Percentiles rank a stretch among this genome's conserved stretches.
Evolutionary conservation across 495 filamentous ascomycete genomes (phyloP).

Genomic region (Parathielavia appendiculata): DNA sequence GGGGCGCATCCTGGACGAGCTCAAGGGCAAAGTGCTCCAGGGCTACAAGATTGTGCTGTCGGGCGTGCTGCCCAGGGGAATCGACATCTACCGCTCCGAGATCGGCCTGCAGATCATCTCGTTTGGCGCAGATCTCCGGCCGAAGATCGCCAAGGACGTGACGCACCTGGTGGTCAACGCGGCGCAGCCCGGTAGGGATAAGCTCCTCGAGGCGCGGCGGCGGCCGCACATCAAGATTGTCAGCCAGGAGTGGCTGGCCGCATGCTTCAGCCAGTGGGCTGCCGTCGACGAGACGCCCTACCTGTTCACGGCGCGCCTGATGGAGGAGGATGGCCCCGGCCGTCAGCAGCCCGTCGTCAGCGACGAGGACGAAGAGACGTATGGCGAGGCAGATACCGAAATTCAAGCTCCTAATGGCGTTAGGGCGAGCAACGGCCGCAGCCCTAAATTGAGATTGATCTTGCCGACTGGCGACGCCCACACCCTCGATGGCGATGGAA

Average conservation of each 20-base stretch:
- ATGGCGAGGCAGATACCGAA: slow-evolving; percentile 13
- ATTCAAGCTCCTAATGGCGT: slow-evolving; percentile 2
- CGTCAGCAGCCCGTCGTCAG: not conserved
- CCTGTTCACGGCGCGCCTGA: slow-evolving; percentile 50
- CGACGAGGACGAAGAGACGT: slow-evolving; percentile 16
- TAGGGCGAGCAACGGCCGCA: slow-evolving; percentile 11
- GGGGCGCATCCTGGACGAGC: slow-evolving; percentile 67
- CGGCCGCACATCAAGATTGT: slow-evolving; percentile 78
- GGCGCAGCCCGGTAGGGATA: slow-evolving; percentile 72
- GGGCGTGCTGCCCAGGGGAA: slow-evolving; percentile 74
- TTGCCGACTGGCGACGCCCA: slow-evolving; percentile 12
- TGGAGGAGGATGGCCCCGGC: slow-evolving; percentile 1
- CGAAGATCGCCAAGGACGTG: slow-evolving; percentile 43
- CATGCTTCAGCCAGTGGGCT: slow-evolving; percentile 73
- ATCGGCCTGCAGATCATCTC: slow-evolving; percentile 75
- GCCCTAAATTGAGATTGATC: slow-evolving; percentile 22
- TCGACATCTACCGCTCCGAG: slow-evolving; percentile 70
- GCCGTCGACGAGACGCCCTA: slow-evolving; percentile 71
- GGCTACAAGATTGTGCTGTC: slow-evolving; percentile 76
- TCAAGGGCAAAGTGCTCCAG: slow-evolving; percentile 68
- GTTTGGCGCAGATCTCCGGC: slow-evolving; percentile 73
- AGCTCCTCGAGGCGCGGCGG: slow-evolving; percentile 74
- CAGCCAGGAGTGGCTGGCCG: slow-evolving; percentile 78
- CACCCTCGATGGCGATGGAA: slow-evolving; percentile 34
- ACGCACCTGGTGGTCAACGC: slow-evolving; percentile 52